Conservation (phyloP, 306 rosid genomes). For the Cucurbita ficifolia region DNA sequence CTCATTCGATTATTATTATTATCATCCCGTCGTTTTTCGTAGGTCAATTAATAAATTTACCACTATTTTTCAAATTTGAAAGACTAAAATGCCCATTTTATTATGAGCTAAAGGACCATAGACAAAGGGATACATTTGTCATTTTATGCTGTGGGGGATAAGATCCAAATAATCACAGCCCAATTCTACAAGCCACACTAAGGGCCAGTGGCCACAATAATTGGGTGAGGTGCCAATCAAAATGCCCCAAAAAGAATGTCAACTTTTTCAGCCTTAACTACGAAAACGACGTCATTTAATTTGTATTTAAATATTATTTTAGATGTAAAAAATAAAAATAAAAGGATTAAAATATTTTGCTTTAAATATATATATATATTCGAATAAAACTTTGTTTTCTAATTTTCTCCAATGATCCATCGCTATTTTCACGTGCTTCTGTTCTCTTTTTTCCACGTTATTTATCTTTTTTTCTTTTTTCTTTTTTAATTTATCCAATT, state of each 20-base stretch:
- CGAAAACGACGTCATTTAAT: no score
- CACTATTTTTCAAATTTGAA: no score
- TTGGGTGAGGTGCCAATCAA: not conserved
- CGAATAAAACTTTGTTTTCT: not conserved
- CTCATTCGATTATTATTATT: no score
- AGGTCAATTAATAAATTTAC: no score
- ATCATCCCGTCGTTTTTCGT: no score
- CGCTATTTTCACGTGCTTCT: constrained; percentile 4
- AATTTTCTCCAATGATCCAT: not conserved
- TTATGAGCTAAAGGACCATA: no score
- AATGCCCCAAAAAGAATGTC: not conserved
- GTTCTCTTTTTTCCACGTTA: not conserved
- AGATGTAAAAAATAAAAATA: no score
- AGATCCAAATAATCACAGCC: not conserved
- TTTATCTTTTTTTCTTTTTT: not conserved
- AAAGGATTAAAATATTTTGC: no score
- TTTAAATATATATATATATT: no score
- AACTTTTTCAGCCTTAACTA: not conserved
- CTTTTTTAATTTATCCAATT: not conserved
- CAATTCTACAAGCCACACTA: not conserved
- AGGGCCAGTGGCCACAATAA: not conserved
- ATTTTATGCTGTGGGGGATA: not conserved
- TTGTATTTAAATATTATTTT: no score
- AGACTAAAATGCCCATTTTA: no score
- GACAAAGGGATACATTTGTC: not conserved